Evolutionary conservation across 2,329 filamentous ascomycete genomes (phyloP).

Genomic region (Trichoderma simmonsii): DNA sequence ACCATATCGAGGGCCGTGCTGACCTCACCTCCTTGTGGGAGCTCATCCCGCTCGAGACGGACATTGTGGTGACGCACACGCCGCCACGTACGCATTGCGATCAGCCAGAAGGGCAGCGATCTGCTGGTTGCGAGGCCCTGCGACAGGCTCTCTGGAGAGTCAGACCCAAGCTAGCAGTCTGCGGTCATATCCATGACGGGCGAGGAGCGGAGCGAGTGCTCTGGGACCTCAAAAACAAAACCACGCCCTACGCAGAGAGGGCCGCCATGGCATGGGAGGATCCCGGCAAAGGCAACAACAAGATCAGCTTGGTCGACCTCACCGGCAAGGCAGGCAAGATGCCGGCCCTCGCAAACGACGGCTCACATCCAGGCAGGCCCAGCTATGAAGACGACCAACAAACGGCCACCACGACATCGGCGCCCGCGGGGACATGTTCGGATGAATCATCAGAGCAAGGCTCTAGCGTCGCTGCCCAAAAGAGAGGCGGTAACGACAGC

Average conservation of each 20-base stretch:
- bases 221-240: conserved; percentile 51
- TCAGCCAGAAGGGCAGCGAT: conserved; percentile 36
- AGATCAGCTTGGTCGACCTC: conserved; percentile 62
- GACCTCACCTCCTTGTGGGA: conserved; percentile 52
- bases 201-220: conserved; percentile 60
- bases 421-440: background rate
- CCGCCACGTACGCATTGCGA: conserved; percentile 62
- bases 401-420: background rate
- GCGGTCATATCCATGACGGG: conserved; percentile 69
- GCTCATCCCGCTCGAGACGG: conserved; percentile 56
- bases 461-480: conserved; percentile 20
- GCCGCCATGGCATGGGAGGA: conserved; percentile 54
- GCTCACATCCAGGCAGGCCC: conserved; percentile 29
- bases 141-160: conserved; percentile 56
- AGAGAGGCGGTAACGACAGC: background rate
- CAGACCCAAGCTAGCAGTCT: conserved; percentile 63
- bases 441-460: conserved; percentile 15
- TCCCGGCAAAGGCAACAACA: conserved; percentile 51
- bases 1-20: conserved; percentile 19
- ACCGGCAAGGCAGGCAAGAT: conserved; percentile 40
- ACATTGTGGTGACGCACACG: conserved; percentile 70
- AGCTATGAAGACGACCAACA: background rate
- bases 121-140: conserved; percentile 60
- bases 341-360: conserved; percentile 46
- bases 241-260: conserved; percentile 45